Base-by-base conservation (phyloP, 805 yeast species). In the Lipomyces sp. region DNA sequence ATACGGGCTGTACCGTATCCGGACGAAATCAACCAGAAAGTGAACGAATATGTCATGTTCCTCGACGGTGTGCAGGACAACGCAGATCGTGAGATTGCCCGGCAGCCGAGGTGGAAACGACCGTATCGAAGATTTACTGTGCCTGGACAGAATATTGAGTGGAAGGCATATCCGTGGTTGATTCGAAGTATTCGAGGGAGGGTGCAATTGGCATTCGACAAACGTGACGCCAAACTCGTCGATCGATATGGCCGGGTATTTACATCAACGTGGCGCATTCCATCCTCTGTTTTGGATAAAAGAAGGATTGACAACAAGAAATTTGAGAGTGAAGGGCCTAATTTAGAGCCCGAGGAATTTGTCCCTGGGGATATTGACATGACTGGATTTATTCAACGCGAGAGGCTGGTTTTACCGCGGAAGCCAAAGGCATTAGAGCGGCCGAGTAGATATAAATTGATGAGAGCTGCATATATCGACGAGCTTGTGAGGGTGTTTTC, bases 161-260 rank as follows among this genome's bases (percentile, higher is more conserved):
- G 32, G 34, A 24, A 24, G 48, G 56, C 8, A 45, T 18, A 33
- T 29, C 50, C 59, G 51, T 55, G 18, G 37, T 15, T 42, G 18
- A n/a, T 42, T 15, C 48, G 48, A 15, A 37, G 45, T 8, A 53
- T 63, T 3, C 30, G 30, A 30, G n/a, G 30, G 10, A 15, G 24
- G 5, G 29, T 64, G 6, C 24, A 64, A 11, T 34, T 53, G 29
- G 39, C 34, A 34, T 64, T 64, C 30, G 32, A 33, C 29, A 48
- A 54, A 50, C 54, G 64, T n/a, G 32, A 32, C 45, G 48, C 34
- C 6, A 32, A 37, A 32, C 64, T 62, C 15, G 32, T 57, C 7
- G 64, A 62, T 35, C 53, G 58, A 42, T 37, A 57, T 33, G 68
- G 68, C 18, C 65, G 68, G 8, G 68, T 65, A 35, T 65, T 65